Conservation (phyloP, 1,284 basidiomycete species). For the Melampsora americana region DNA sequence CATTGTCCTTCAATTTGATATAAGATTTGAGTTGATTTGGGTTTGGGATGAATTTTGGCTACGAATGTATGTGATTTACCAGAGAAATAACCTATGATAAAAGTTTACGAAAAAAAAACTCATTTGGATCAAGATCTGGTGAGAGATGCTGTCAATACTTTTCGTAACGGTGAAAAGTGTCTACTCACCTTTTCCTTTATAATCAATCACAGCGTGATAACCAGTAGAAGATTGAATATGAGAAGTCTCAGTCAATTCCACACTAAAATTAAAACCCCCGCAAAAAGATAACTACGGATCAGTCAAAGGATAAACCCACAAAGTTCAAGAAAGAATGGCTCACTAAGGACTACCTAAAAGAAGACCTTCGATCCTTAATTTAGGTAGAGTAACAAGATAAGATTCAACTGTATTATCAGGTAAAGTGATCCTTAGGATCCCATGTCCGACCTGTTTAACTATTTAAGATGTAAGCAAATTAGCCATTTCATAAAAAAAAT, state of each 20-base stretch:
- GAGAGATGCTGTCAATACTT: too few relatives aligned
- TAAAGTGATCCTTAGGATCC: slow-evolving; percentile 69
- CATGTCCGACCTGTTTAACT: slow-evolving; percentile 95
- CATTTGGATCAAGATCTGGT: too few relatives aligned
- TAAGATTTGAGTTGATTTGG: slow-evolving; percentile 55
- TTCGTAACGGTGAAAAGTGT: background rate
- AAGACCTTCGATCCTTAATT: slow-evolving; percentile 54
- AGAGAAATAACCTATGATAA: slow-evolving; percentile 67
- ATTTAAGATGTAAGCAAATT: background rate
- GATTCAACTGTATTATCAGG: slow-evolving; percentile 64
- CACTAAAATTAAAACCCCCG: slow-evolving; percentile 58
- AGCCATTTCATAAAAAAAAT: background rate
- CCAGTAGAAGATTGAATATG: slow-evolving; percentile 79
- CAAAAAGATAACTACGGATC: slow-evolving; percentile 49
- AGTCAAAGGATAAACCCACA: slow-evolving; percentile 55
- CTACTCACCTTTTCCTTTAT: slow-evolving; percentile 53
- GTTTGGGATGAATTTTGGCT: slow-evolving; percentile 64
- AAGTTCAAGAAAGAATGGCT: slow-evolving; percentile 59
- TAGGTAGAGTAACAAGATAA: slow-evolving; percentile 83
- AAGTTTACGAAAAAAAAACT: background rate
- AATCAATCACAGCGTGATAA: slow-evolving; percentile 63
- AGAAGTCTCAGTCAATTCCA: slow-evolving; percentile 79
- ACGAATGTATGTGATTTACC: slow-evolving; percentile 93
- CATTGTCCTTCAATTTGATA: slow-evolving; percentile 81
- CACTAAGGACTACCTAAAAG: slow-evolving; percentile 60